A percentile compares a stretch with the other conserved stretches of the same genome.
Conservation (phyloP, 257 asterid genomes). For the Nicotiana benthamiana region DNA sequence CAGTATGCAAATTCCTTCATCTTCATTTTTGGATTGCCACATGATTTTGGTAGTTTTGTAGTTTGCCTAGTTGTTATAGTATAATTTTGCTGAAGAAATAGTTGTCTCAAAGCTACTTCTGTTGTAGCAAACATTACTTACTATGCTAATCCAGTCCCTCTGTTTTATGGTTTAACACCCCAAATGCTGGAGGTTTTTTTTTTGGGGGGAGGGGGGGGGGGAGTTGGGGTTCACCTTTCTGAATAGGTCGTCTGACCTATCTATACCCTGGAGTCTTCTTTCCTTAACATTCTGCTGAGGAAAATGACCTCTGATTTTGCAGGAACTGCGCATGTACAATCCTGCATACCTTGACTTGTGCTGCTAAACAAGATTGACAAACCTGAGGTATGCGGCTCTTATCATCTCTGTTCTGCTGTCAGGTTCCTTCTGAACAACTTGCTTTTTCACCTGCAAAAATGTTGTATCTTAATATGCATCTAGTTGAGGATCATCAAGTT, state of each 20-base stretch:
- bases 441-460: neutral
- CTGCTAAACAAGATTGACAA: constrained; percentile 83
- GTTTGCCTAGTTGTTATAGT: neutral
- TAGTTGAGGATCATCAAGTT: neutral
- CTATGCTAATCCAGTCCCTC: neutral
- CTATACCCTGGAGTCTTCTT: neutral
- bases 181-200: neutral
- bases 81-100: neutral
- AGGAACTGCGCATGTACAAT: constrained; percentile 97
- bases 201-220: neutral
- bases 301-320: constrained; percentile 15
- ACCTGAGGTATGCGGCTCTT: constrained; percentile 51
- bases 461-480: neutral
- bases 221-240: neutral
- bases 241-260: neutral
- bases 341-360: constrained; percentile 91
- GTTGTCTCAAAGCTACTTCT: neutral
- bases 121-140: neutral
- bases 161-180: neutral
- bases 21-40: neutral
- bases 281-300: neutral
- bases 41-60: neutral
- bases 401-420: neutral
- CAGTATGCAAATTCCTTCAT: neutral
- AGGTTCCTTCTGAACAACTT: neutral